Evolutionary conservation across 106 monocot genomes (phyloP), one percentile per base, ranked within the genome.

Genomic region (Narthecium ossifragum): DNA sequence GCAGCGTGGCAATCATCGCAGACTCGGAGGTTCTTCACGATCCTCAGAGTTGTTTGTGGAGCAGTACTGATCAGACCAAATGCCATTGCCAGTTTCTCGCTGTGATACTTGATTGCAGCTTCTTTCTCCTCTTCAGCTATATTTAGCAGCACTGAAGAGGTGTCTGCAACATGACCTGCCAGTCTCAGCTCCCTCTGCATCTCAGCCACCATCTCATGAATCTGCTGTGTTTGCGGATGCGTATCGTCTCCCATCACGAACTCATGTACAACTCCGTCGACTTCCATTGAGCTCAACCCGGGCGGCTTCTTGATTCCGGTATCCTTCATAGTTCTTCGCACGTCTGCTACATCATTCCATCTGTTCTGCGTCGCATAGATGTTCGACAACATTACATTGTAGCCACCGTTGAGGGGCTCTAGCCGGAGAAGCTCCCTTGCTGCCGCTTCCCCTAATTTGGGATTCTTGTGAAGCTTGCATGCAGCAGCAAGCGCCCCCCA

Each of bases 61-160:
- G 55, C 33, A 46, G 81, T 81, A 32, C 63, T 78, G 6, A 86
- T 72, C 7, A 86, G 63, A 55, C 86, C 77, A 69, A 81, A 86
- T n/a, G 81, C 86, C 60, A 86, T 74, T 11, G 86, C 86, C 46
- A 86, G 53, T 39, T 78, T 81, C 72, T 81, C 81, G 31, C 81
- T 81, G 39, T 86, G 81, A 45, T 72, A 75, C 26, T 31, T 50
- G 17, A 86, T 58, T 23, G 68, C 39, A 24, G 60, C 65, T 65
- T 75, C 81, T 39, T 75, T 87, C 66, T 79, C 78, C 61, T 81
- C 82, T 48, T 87, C 81, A 39, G 74, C 71, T 26, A 75, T 57
- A 53, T 82, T 72, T n/a, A 78, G 33, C 9, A 82, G 63, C 11
- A 73, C 73, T 2, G 53, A 61, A 1, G 65, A 79, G 9, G 79